Conservation (phyloP, 169 alveolate species). For the Plasmodium billcollinsi region DNA sequence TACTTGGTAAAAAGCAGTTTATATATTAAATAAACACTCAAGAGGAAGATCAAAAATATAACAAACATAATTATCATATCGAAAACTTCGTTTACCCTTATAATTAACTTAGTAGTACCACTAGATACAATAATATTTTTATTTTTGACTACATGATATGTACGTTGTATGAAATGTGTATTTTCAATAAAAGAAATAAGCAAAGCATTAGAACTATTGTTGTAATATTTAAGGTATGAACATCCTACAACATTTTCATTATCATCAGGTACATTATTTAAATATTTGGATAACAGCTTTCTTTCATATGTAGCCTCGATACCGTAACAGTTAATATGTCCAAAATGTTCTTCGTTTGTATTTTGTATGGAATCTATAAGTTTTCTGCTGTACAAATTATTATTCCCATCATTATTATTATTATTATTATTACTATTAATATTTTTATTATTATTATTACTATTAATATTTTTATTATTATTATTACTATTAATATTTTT, state of each 20-base stretch:
- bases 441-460: no score
- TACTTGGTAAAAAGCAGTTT: conserved; percentile 17
- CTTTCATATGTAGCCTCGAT: conserved; percentile 13
- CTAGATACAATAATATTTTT: conserved; percentile 24
- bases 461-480: no score
- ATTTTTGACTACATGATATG: conserved; percentile 37
- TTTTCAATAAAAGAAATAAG: conserved; percentile 43
- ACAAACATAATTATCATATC: conserved; percentile 17
- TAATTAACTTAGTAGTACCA: conserved; percentile 17
- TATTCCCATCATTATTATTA: neutral
- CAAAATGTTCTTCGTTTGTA: conserved; percentile 12
- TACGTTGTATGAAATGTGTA: conserved; percentile 29
- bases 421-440: no score
- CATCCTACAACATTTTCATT: conserved; percentile 21
- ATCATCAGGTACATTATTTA: neutral
- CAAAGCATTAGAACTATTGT: neutral
- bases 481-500: no score
- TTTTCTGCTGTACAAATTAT: conserved; percentile 19
- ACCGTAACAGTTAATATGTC: conserved; percentile 47
- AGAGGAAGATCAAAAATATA: conserved; percentile 8
- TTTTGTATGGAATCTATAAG: conserved; percentile 28
- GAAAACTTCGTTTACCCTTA: conserved; percentile 27
- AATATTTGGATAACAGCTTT: conserved; percentile 20
- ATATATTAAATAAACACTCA: neutral
- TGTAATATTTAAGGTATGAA: conserved; percentile 50